A percentile compares a stretch with the other conserved stretches of the same genome.
Conservation (phyloP, 208 protist genomes). For the Trypanosoma melophagium region DNA sequence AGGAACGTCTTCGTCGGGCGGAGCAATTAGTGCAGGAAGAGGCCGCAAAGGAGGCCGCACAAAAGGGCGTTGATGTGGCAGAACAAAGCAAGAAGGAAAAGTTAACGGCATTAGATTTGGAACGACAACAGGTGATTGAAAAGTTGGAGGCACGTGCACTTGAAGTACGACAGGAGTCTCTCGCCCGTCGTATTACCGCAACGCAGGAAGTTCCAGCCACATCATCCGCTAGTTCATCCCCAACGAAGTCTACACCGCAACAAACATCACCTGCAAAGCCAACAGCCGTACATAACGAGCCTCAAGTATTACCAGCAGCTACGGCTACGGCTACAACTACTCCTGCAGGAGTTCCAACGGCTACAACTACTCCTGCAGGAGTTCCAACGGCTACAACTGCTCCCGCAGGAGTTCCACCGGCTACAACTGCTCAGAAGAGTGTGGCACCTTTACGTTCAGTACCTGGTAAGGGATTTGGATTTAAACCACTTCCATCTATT, state of each 20-base stretch:
- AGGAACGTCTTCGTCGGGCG: constrained; percentile 27
- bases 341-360: neutral
- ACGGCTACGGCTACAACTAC: too few relatives aligned
- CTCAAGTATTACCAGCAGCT: too few relatives aligned
- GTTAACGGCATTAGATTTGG: constrained; percentile 37
- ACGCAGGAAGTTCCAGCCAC: constrained; percentile 9
- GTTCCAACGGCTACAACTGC: constrained; percentile 21
- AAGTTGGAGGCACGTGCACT: constrained; percentile 50
- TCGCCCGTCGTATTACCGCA: constrained; percentile 36
- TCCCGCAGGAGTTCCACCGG: constrained; percentile 3
- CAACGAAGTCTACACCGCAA: neutral
- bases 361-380: neutral
- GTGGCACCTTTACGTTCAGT: constrained; percentile 9
- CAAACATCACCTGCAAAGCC: too few relatives aligned
- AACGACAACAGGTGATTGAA: constrained; percentile 55
- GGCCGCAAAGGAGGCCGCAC: constrained; percentile 18
- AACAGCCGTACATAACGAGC: too few relatives aligned
- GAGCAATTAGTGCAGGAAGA: constrained; percentile 28
- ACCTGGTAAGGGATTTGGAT: constrained; percentile 31
- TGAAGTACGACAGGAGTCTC: constrained; percentile 40
- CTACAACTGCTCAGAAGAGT: constrained; percentile 13
- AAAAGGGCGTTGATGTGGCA: constrained; percentile 13
- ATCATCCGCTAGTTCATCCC: neutral
- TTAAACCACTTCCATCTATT: constrained; percentile 41
- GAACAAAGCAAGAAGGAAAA: constrained; percentile 37